Evolutionary conservation across 176 grass and related monocot genomes (phyloP).

Genomic region (Oryza meyeriana): DNA sequence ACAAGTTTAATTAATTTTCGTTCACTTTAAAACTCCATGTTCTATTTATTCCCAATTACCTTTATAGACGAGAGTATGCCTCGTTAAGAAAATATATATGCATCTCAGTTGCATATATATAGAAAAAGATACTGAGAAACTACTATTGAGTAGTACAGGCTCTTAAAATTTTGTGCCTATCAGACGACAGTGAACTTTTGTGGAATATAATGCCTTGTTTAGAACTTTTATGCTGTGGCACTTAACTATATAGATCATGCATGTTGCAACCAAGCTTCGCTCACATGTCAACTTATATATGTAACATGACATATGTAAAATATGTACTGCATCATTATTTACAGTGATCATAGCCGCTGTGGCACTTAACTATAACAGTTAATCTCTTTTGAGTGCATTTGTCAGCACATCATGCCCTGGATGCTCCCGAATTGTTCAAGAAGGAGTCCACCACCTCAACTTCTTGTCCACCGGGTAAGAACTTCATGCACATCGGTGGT

Average conservation of each 20-base stretch:
- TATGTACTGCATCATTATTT: background rate
- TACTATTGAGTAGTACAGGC: too few relatives aligned
- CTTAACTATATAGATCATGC: background rate
- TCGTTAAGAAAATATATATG: too few relatives aligned
- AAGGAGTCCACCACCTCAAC: conserved; percentile 15
- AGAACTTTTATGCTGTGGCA: background rate
- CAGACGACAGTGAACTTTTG: background rate
- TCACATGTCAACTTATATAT: background rate
- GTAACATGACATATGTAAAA: background rate
- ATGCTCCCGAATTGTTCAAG: background rate
- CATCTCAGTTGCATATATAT: too few relatives aligned
- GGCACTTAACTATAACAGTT: too few relatives aligned
- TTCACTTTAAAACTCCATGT: too few relatives aligned
- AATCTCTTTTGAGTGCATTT: background rate
- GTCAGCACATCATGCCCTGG: background rate
- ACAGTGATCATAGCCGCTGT: background rate
- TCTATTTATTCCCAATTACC: too few relatives aligned
- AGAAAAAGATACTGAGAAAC: too few relatives aligned
- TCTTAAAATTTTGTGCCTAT: too few relatives aligned
- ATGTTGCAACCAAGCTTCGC: background rate
- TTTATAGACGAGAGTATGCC: too few relatives aligned
- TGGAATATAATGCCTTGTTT: background rate
- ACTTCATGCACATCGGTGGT: conserved; percentile 60
- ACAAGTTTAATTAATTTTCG: too few relatives aligned
- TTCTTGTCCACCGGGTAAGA: conserved; percentile 26